Conservation (phyloP, 2,329 filamentous ascomycete species). For the Botrytis sinoallii region DNA sequence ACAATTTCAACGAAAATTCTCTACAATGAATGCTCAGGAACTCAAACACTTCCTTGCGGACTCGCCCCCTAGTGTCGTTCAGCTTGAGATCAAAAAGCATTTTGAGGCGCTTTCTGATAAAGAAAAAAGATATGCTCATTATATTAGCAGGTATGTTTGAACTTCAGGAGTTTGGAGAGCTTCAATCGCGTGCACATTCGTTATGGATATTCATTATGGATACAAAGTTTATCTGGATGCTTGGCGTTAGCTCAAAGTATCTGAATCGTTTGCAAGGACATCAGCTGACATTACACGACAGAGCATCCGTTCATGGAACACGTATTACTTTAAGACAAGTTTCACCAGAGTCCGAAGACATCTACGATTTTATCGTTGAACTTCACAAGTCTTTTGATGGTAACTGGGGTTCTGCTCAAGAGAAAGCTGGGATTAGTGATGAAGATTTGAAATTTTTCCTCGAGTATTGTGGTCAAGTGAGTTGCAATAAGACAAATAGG, state of each 20-base stretch:
- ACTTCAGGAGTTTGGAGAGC: neutral
- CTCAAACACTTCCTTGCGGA: slow-evolving; percentile 83
- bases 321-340: slow-evolving; percentile 77
- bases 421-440: slow-evolving; percentile 61
- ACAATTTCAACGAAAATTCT: slow-evolving; percentile 29
- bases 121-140: slow-evolving; percentile 89
- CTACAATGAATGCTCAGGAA: slow-evolving; percentile 55
- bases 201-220: neutral
- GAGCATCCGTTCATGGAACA: slow-evolving; percentile 73
- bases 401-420: slow-evolving; percentile 66
- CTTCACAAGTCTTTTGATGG: slow-evolving; percentile 65
- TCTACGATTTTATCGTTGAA: slow-evolving; percentile 76
- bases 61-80: slow-evolving; percentile 82
- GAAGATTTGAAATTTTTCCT: slow-evolving; percentile 66
- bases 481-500: neutral
- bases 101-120: slow-evolving; percentile 74
- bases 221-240: too few relatives aligned
- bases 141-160: slow-evolving; percentile 67
- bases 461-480: slow-evolving; percentile 61
- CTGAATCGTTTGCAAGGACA: slow-evolving; percentile 15
- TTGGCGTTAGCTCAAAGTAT: neutral
- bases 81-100: slow-evolving; percentile 86
- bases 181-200: neutral
- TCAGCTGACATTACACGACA: slow-evolving; percentile 37
- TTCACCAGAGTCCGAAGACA: slow-evolving; percentile 75